Evolutionary conservation across 2,329 filamentous ascomycete genomes (phyloP), one percentile per base, ranked within the genome.

Genomic region (Nothomitra cinnamomea): DNA sequence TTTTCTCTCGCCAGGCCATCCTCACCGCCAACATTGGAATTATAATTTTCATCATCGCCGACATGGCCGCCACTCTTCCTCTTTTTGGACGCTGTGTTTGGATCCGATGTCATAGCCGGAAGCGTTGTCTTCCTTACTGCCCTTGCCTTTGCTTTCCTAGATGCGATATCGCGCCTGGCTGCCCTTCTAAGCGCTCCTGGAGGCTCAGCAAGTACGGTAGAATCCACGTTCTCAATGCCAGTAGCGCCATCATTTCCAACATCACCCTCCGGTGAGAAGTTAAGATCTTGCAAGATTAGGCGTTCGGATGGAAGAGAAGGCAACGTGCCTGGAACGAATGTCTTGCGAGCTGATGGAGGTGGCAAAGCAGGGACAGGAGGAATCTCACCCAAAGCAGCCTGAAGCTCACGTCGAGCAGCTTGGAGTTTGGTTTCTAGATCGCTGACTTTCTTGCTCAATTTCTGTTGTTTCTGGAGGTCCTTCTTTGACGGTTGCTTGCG

Each of bases 391-490:
- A 58, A 38, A 4, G 56, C 55, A 22, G 53, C 35, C 25, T 59
- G 51, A 3, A 60, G 53, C 40, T 61, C 54, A 13, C 54, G 58
- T 19, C 59, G 59, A 19, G 59, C 59, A 28, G 36, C 32, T 25
- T 59, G 51, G 10, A 61, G 55, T 54, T 60, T 59, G 15, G 47
- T 40, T 42, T 61, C 58, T 3, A 61, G 53, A 49, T 61, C 54
- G 41, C 59, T 61, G 48, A 61, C 59, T 54, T 53, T 56, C 51
- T 59, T 59, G 52, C 52, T 57, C 28, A 61, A 52, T 40, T 52
- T 60, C 42, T 56, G 54, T 41, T 58, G 57, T 25, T 57, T 58
- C 19, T 57, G 56, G 8, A 61, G 50, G 28, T 61, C 58, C 43
- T 56, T 60, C 52, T 54, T 61, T 17, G 59, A 61, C 5, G 54